Base-by-base conservation (phyloP, 345 rosid species). In the Syzygium grande region DNA sequence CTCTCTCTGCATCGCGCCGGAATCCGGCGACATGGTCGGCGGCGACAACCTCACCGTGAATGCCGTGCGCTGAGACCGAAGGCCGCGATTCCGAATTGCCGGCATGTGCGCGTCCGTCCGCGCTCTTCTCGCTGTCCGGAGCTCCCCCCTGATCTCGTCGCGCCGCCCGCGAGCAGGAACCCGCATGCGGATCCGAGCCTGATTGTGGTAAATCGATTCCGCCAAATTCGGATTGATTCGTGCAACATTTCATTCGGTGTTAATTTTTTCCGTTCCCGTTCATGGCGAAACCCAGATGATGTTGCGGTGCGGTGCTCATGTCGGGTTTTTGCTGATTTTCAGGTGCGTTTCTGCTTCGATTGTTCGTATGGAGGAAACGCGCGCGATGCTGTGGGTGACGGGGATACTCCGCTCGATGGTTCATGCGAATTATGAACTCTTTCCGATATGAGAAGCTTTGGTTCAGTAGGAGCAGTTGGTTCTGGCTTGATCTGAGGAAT, bases 11-110 rank as follows among this genome's bases (percentile, higher is more conserved):
- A 85, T 87, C 86, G 25, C 52, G 93, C 93, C 94, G 91, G 92
- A 85, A 87, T 85, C 93, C 95, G 96, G 94, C 91, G 85, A 85
- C 38, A 88, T 88, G 87, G 84, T 87, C 86, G 80, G 53, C 91
- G 90, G 92, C 43, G 43, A 88, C 61, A 22, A 73, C 46, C 77
- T 86, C 29, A 86, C 88, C 87, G 89, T 52, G 15, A 83, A 22
- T 86, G 88, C 56, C 87, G 84, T 53, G 91, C 78, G 55, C 52
- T 54, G 84, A 90, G 93, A 92, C 92, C 78, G 80, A 93, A 84
- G 84, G 86, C 86, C 52, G 43, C 56, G 77, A 73, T 51, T 41
- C 5, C 52, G 49, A 73, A 73, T 73, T 90, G 68, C 23, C 55
- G 89, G 94, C 90, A 92, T 78, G 90, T 53, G n/a, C 77, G 5